Evolutionary conservation across 202 grass and related monocot species (phyloP), one percentile per base, ranked within the genome.

Genomic region (Cymbopogon flexuosus): DNA sequence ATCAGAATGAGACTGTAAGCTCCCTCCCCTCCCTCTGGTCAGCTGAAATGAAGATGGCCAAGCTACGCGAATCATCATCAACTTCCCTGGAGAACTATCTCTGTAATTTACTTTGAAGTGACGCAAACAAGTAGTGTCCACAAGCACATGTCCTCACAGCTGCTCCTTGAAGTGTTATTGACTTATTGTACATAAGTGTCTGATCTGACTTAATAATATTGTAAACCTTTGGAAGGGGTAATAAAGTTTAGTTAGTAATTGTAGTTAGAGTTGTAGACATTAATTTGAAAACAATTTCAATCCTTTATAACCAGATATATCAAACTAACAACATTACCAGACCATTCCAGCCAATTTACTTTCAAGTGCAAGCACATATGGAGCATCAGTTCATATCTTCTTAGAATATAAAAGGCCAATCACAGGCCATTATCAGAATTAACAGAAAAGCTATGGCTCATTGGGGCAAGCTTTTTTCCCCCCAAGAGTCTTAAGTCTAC

Each of bases 21-120:
- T 60, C 24, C 33, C 33, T 34, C 2, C 33, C 33, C 27, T 27
- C 27, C 27, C 27, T 41, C 36, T 37, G 27, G 36, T 7, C 41
- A 21, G 72, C 57, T 39, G 6, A 47, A 71, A 15, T 16, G 41
- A 57, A 79, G 2, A 62, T 56, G 18, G 54, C 57, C 10, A 34
- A 56, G 41, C 40, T 54, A 21, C 36, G 1, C 12, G 11, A 68
- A 60, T 75, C 37, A 75, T n/a, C 15, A 81, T 19, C 19, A 76
- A 41, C 18, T 73, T 45, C 59, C 31, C 10, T 2, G 5, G 35
- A 16, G 23, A 19, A 43, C 13, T 43, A 4, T 54, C 19, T 29
- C n/a, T n/a, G 76, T 24, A 76, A 49, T 14, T 61, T 68, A 19
- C 52, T 73, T 73, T 19, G 9, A 84, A 13, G 15, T 75, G 62